Evolutionary conservation across 2,329 filamentous ascomycete species (phyloP).

Genomic region (Alternaria sp.): DNA sequence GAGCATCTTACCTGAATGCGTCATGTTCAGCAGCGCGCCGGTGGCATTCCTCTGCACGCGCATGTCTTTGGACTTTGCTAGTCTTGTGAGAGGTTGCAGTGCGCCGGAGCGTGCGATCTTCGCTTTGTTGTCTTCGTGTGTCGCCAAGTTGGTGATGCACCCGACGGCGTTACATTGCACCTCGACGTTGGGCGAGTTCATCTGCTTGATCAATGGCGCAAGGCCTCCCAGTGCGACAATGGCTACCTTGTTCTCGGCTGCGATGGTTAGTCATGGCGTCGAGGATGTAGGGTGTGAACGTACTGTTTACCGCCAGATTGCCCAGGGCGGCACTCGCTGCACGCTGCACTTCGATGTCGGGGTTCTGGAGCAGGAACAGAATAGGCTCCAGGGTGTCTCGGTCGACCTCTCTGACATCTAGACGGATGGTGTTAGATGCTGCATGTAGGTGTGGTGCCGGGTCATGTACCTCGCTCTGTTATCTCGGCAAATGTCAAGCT

Average conservation of each 20-base stretch:
- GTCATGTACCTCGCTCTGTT: conserved; percentile 82
- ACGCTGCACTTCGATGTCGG: conserved; percentile 95
- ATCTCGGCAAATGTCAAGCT: conserved; percentile 99
- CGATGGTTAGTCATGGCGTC: conserved; percentile 50
- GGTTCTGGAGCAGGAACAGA: conserved; percentile 89
- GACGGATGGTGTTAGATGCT: conserved; percentile 20
- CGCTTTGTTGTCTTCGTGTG: conserved; percentile 98
- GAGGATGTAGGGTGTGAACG: conserved; percentile 9
- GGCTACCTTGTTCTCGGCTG: conserved; percentile 96
- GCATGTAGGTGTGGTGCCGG: neutral
- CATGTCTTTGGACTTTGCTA: conserved; percentile 99
- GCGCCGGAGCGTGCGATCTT: conserved; percentile 97
- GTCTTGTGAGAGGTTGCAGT: conserved; percentile 83
- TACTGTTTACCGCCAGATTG: conserved; percentile 97
- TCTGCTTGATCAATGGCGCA: conserved; percentile 91
- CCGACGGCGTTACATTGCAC: conserved; percentile 99
- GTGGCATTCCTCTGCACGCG: conserved; percentile 97
- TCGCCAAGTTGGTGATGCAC: conserved; percentile 97
- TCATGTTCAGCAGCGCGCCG: conserved; percentile 97
- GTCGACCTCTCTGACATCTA: conserved; percentile 96
- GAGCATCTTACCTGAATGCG: conserved; percentile 79
- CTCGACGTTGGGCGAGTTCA: conserved; percentile 97
- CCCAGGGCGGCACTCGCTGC: conserved; percentile 95
- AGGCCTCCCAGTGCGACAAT: conserved; percentile 93
- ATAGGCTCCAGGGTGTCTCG: conserved; percentile 95